Evolutionary conservation across 2,329 filamentous ascomycete genomes (phyloP), one percentile per base, ranked within the genome.

Genomic region (Aspergillus neoniger): DNA sequence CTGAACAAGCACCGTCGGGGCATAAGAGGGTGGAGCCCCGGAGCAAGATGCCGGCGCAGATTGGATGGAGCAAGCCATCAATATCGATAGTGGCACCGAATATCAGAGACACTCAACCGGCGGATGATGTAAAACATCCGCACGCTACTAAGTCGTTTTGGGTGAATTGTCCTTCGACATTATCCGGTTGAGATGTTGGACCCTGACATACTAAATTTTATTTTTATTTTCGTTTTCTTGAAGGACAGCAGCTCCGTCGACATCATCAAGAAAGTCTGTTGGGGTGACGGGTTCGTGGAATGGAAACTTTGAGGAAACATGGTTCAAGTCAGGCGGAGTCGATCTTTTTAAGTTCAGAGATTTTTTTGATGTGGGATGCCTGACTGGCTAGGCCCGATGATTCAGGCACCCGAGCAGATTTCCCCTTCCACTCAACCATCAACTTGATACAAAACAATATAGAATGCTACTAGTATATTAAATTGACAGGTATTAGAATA

Each of bases 311-410:
- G 41, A 6, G 19, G 41, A 44, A 21, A 44, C 41, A 44, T 59
- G 25, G 28, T 39, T 49, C 44, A 15, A 36, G 19, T 14, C 52
- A 28, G 32, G 32, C 32, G 32, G 32, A 36, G 32, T 50, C 58
- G 53, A 62, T 38, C 41, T 63, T 55, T 15, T 55, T 15, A 57
- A 44, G 54, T 44, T 44, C 41, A 44, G 19, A 44, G 5, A 23
- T 21, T 44, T 9, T 9, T 59, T 59, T 28, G 25, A 60, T 62
- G 28, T 52, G 58, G 55, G 63, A 65, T 67, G 65, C 64, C 65
- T 67, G 32, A 36, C 32, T 36, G 63, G 55, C 21, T 48, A 41
- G 59, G 58, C 62, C 60, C 62, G 38, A 55, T 23, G n/a, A 9
- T 30, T 54, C 55, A 57, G 57, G 36, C 36, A 25, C 14, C 17